phyloP scores from a whole-genome alignment of 257 asterid genomes.

The Ehretia macrophylla region DNA sequence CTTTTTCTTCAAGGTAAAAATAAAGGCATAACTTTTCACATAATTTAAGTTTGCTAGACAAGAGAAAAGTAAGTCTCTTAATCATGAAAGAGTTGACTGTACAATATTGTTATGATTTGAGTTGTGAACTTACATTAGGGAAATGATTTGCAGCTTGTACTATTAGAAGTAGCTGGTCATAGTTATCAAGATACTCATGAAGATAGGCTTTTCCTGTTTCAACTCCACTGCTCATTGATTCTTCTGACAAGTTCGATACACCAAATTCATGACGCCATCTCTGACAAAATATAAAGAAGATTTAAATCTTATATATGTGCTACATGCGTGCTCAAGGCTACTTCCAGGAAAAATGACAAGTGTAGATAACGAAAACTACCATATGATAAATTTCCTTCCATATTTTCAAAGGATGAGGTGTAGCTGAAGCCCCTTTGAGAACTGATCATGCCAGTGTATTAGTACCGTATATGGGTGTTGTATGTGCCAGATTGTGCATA shows the following conservation, averaged over 20 bases:
- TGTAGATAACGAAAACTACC: neutral
- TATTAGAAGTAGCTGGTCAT: constrained; percentile 57
- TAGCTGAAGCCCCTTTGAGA: neutral
- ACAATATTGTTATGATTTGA: neutral
- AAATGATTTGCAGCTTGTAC: constrained; percentile 79
- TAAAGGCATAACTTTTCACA: too few species aligned
- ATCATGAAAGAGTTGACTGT: too few species aligned
- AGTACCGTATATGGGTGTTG: too few species aligned
- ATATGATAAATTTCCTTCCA: neutral
- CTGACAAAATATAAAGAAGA: constrained; percentile 34
- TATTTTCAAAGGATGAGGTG: neutral
- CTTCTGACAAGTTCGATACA: constrained; percentile 72
- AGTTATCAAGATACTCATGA: constrained; percentile 53
- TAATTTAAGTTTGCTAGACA: too few species aligned
- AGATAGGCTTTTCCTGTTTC: constrained; percentile 74
- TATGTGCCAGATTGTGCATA: too few species aligned
- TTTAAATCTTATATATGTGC: constrained; percentile 4
- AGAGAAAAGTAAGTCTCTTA: too few species aligned
- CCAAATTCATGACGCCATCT: constrained; percentile 74
- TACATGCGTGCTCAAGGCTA: too few species aligned
- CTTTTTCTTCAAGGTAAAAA: too few species aligned
- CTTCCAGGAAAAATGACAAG: neutral
- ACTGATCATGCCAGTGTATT: too few species aligned
- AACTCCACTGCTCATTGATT: constrained; percentile 45
- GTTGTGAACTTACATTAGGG: constrained; percentile 52